Conservation (phyloP, 1,284 basidiomycete species). For the Boletus sp. region DNA sequence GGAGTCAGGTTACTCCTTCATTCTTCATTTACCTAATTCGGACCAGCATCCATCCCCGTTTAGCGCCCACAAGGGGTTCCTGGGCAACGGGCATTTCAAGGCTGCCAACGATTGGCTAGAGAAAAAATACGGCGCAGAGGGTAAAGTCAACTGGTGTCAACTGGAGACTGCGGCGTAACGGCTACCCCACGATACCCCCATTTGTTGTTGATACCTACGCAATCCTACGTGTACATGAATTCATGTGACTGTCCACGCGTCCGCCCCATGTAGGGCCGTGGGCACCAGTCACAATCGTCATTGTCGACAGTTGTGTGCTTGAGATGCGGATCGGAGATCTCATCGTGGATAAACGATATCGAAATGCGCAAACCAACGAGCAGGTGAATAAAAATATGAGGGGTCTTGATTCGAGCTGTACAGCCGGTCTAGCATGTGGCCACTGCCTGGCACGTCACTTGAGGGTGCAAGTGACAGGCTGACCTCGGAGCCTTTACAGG, state of each 20-base stretch:
- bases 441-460: constrained; percentile 4
- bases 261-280: constrained; percentile 19
- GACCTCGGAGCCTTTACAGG: constrained; percentile 19
- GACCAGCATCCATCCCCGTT: constrained; percentile 77
- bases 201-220: constrained; percentile 26
- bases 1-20: constrained; percentile 13
- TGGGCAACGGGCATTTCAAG: constrained; percentile 90
- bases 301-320: neutral
- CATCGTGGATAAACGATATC: constrained; percentile 24
- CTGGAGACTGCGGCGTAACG: constrained; percentile 34
- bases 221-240: constrained; percentile 19
- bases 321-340: constrained; percentile 25
- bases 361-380: constrained; percentile 24
- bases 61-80: constrained; percentile 79
- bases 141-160: constrained; percentile 73
- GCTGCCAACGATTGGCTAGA: constrained; percentile 82
- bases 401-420: constrained; percentile 8
- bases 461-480: constrained; percentile 4
- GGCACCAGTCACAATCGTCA: constrained; percentile 15
- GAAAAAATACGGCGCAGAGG: constrained; percentile 66
- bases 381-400: constrained; percentile 6
- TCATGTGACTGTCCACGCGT: constrained; percentile 17
- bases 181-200: constrained; percentile 19
- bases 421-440: constrained; percentile 11
- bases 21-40: constrained; percentile 23